Evolutionary conservation across 257 asterid genomes (phyloP), one percentile per base, ranked within the genome.

Genomic region (Osmanthus fragrans): DNA sequence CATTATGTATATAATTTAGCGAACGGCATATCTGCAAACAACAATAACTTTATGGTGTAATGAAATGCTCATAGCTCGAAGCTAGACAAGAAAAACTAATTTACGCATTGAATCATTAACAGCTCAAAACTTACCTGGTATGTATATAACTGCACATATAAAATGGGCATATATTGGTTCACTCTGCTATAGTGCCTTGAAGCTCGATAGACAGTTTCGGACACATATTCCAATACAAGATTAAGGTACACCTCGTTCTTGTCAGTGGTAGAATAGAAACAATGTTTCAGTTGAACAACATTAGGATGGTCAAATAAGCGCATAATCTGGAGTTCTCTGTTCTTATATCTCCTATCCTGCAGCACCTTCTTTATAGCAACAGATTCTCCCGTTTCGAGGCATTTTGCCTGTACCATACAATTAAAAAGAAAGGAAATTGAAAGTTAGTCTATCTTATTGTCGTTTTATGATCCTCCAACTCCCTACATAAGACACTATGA

Each of bases 321-420:
- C 92, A 92, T 90, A 34, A 92, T 87, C 85, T 89, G 96, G 27
- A 89, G 91, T 75, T 94, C 98, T 72, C 98, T 79, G 83, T 94
- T 94, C 92, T 94, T 94, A 83, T 94, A 94, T 87, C 98, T 90
- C 86, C 89, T 85, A 82, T 94, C 98, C 69, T 94, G 98, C 45
- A 94, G 91, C 80, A 94, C 98, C 84, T 94, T 94, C 88, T 93
- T 93, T 81, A 93, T 91, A 23, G 98, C 98, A 2, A 93, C 97
- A 30, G 92, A 69, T 71, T 92, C 97, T 18, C 92, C 91, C 7
- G 92, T 82, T 81, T 94, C 98, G 33, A 94, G 79, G 85, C 98
- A 92, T 82, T 89, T 94, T 0, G 97, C 98, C 98, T 94, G 60
- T 67, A 78, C 54, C 27, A 65, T 47, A 66, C 36, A 54, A 34